Evolutionary conservation across 2,329 filamentous ascomycete species (phyloP).

Genomic region (Cercospora sojina): DNA sequence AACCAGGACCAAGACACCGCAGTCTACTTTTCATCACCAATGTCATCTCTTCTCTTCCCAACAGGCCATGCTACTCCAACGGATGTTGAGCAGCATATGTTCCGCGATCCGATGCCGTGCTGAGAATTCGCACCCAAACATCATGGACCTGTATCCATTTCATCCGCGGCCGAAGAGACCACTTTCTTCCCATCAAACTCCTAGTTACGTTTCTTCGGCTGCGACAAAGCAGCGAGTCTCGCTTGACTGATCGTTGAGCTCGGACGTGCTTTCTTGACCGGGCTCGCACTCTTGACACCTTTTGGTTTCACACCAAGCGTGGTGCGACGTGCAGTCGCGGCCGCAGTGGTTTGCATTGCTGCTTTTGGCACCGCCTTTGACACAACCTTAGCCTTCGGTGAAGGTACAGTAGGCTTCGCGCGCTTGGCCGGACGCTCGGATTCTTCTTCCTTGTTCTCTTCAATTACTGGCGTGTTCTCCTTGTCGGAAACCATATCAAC

Average conservation of each 20-base stretch:
- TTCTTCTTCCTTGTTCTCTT: constrained; percentile 34
- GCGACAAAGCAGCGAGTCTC: constrained; percentile 35
- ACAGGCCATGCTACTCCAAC: not conserved
- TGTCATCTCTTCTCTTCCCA: not conserved
- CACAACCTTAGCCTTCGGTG: constrained; percentile 6
- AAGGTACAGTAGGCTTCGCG: constrained; percentile 21
- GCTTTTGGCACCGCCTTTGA: constrained; percentile 11
- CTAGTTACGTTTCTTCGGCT: constrained; percentile 33
- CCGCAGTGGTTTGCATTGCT: constrained; percentile 16
- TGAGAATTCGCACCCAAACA: not conserved
- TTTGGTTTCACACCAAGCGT: constrained; percentile 39
- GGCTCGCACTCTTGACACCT: constrained; percentile 26
- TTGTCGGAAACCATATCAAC: constrained; percentile 39
- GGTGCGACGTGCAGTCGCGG: constrained; percentile 26
- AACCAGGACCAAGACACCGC: not conserved
- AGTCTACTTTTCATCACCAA: not conserved
- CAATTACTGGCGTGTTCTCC: constrained; percentile 40
- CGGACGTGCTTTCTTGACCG: constrained; percentile 25
- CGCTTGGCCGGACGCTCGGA: constrained; percentile 34
- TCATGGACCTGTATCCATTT: constrained; percentile 4
- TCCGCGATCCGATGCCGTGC: not conserved
- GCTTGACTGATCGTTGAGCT: constrained; percentile 34
- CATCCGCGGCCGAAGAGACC: not conserved
- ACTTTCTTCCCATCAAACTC: not conserved
- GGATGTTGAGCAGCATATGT: not conserved